A percentile compares a stretch with the other conserved stretches of the same genome.
Evolutionary conservation across 164 flowering plant species (phyloP).

Genomic region (Stephania japonica): DNA sequence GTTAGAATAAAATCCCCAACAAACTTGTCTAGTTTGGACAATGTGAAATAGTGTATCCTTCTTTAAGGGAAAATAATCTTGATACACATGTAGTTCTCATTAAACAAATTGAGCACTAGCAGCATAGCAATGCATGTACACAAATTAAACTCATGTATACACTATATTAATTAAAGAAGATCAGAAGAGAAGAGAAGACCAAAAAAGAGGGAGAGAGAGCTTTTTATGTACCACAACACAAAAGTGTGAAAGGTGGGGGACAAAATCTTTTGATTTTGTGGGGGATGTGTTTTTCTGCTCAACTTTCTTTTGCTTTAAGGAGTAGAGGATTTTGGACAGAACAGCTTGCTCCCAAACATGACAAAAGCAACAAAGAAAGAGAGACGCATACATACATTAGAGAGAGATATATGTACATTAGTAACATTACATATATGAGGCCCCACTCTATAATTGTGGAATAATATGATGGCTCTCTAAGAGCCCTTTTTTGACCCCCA

Average conservation of each 20-base stretch:
- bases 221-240: neutral
- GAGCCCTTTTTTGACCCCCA: conserved; percentile 13
- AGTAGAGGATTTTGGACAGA: conserved; percentile 3
- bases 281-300: conserved; percentile 9
- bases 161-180: neutral
- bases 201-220: neutral
- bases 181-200: neutral
- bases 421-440: too few species aligned
- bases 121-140: neutral
- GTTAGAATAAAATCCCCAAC: too few species aligned
- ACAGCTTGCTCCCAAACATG: conserved; percentile 2
- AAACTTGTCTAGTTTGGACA: neutral
- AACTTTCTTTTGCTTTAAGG: conserved; percentile 1
- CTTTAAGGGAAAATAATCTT: neutral
- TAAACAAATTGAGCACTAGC: neutral
- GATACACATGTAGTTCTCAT: neutral
- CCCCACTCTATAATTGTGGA: conserved; percentile 22
- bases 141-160: neutral
- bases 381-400: neutral
- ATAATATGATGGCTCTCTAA: conserved; percentile 19
- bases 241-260: conserved; percentile 9
- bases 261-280: conserved; percentile 19
- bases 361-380: neutral
- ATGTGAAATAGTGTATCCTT: neutral
- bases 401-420: too few species aligned